Evolutionary conservation across 129 eudicot species (phyloP).

Genomic region (Calendula officinalis): DNA sequence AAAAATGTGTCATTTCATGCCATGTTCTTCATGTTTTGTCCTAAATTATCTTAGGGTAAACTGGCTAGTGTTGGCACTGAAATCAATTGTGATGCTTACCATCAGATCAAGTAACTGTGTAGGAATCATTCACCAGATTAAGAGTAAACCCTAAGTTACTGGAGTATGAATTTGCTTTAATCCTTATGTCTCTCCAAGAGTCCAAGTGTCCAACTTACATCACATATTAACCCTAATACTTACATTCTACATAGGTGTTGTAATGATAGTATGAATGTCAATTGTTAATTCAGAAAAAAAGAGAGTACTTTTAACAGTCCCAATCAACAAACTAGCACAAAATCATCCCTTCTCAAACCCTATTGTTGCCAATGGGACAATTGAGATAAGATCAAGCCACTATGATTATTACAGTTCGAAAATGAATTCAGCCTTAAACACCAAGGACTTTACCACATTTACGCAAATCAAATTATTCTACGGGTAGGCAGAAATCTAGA

Average conservation of each 20-base stretch:
- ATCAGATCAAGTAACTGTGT: no score
- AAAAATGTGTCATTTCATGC: background rate
- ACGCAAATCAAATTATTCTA: background rate
- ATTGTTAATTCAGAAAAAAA: background rate
- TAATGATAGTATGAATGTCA: background rate
- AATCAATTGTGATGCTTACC: no score
- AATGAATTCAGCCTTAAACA: no score
- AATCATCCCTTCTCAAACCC: no score
- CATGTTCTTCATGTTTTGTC: background rate
- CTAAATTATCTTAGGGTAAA: background rate
- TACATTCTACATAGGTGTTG: background rate
- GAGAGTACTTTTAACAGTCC: background rate
- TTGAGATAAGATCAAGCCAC: no score
- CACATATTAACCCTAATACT: background rate
- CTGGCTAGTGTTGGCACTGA: background rate
- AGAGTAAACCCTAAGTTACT: background rate
- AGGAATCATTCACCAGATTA: background rate
- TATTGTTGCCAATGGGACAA: no score
- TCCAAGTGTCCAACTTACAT: background rate
- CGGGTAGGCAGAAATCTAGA: background rate
- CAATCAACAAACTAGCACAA: background rate
- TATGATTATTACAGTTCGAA: no score
- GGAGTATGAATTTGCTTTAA: background rate
- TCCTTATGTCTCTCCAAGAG: no score
- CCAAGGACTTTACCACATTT: background rate